A percentile compares a stretch with the other conserved stretches of the same genome.
phyloP scores from a whole-genome alignment of 1,284 basidiomycete species.

The Stygiomarasmius scandens region DNA sequence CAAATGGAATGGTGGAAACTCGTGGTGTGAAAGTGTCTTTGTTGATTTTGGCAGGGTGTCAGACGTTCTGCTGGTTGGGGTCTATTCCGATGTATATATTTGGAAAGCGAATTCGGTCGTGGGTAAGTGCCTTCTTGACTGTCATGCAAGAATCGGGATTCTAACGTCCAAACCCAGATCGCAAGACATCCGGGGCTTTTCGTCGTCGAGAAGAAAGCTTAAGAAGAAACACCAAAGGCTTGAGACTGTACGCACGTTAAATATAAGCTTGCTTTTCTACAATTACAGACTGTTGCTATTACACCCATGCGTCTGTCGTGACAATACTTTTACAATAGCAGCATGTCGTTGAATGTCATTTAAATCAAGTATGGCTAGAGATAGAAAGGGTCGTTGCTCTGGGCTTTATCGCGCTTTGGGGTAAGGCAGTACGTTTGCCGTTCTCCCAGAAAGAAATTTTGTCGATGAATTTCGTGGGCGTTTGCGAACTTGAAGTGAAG shows the following conservation, averaged over 20 bases:
- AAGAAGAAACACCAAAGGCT: background rate
- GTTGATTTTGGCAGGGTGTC: conserved; percentile 40
- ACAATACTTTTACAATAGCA: too few relatives aligned
- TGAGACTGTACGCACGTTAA: background rate
- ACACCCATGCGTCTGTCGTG: too few relatives aligned
- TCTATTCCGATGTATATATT: conserved; percentile 45
- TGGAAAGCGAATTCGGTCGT: conserved; percentile 44
- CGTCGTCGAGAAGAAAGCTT: conserved; percentile 19
- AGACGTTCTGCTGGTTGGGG: conserved; percentile 40
- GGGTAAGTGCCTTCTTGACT: conserved; percentile 30
- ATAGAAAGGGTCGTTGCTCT: too few relatives aligned
- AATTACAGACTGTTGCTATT: too few relatives aligned
- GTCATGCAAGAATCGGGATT: background rate
- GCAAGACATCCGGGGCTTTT: conserved; percentile 34
- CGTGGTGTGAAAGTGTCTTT: conserved; percentile 41
- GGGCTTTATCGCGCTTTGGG: too few relatives aligned
- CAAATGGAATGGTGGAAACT: conserved; percentile 42
- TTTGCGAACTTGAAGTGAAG: too few relatives aligned
- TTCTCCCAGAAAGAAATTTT: too few relatives aligned
- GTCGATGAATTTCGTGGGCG: too few relatives aligned
- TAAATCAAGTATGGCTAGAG: too few relatives aligned
- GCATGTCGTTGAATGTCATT: too few relatives aligned
- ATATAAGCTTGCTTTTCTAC: too few relatives aligned
- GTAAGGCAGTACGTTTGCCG: too few relatives aligned
- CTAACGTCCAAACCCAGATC: conserved; percentile 22